Evolutionary conservation across 495 filamentous ascomycete genomes (phyloP), one percentile per base, ranked within the genome.

Genomic region (Aspergillus panamensis): DNA sequence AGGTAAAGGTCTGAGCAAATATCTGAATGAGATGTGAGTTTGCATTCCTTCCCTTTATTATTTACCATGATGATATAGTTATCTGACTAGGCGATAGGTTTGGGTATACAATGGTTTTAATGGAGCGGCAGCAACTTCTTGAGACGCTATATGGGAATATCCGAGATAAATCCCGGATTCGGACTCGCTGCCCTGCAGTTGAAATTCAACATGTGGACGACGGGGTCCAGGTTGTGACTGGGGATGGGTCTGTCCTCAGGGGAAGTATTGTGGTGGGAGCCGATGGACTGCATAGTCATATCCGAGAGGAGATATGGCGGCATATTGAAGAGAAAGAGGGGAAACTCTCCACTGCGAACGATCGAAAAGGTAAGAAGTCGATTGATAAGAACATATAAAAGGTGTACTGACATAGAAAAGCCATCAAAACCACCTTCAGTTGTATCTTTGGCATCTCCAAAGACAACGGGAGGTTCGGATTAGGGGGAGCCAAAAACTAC

Each of bases 201-300:
- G 64, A 64, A n/a, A 66, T 80, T 33, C 51, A 63, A 8, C 44
- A 64, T n/a, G 6, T 42, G 6, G 53, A 59, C 2, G 49, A 64
- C 37, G 63, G 66, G 10, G 72, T 76, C 3, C 44, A 30, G 7
- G 71, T 75, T 33, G 56, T 62, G n/a, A 68, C 67, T 16, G 31
- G 43, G 1, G 74, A 80, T 58, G 79, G 80, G 0, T 63, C 62
- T 9, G 43, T 65, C 0, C 74, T 67, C 50, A 45, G 59, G 8
- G 81, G 80, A 0, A 69, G 76, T 50, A 43, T 82, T 25, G 63
- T 84, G 3, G 66, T 82, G 6, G 81, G 80, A 0, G 73, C 71
- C 13, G 82, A 84, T 60, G 81, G 81, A 0, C 71, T 79, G n/a
- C 72, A 77, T 48, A 80, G 77, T 58, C 59, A 55, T 48, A 71